These are phyloP conservation scores for Exophiala sp. DNA, from an alignment of 2,329 filamentous ascomycete species.

Conservation along the genomic window DNA sequence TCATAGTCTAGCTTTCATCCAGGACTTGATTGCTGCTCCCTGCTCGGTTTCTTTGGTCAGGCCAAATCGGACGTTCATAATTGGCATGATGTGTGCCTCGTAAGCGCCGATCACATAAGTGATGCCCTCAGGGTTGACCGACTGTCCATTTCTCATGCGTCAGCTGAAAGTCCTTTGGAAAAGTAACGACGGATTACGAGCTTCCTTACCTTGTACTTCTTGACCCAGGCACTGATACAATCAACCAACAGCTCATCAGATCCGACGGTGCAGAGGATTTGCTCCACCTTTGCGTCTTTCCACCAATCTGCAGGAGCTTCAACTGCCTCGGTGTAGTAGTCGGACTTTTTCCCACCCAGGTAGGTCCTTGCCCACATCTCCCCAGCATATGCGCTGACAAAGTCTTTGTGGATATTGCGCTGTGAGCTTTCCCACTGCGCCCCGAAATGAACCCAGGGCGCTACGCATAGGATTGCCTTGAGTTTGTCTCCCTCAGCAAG, in stretches of 20 bases:
- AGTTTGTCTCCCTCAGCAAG: conserved; percentile 38
- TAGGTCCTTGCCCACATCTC: conserved; percentile 17
- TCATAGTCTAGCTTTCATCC: conserved; percentile 30
- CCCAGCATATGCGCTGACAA: conserved; percentile 12
- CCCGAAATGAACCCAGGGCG: conserved; percentile 57
- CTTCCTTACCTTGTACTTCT: conserved; percentile 23
- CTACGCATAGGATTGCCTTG: conserved; percentile 52
- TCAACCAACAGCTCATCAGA: conserved; percentile 25
- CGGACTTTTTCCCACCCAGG: conserved; percentile 15
- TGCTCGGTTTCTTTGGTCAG: conserved; percentile 38
- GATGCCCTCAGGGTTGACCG: conserved; percentile 30
- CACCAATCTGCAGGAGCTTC: conserved; percentile 23
- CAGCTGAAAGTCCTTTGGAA: not conserved
- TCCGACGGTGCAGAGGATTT: conserved; percentile 20
- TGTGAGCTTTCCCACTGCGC: conserved; percentile 26
- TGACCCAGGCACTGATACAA: conserved; percentile 19
- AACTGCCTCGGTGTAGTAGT: conserved; percentile 19
- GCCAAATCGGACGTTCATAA: conserved; percentile 39
- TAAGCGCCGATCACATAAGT: conserved; percentile 37
- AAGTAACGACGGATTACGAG: not conserved
- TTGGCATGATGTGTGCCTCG: conserved; percentile 42
- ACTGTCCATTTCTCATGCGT: conserved; percentile 1
- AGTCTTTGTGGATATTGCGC: conserved; percentile 19
- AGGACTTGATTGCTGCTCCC: conserved; percentile 37
- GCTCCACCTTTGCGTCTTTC: conserved; percentile 25